These are phyloP conservation scores for Hypseocharis bilobata DNA, from an alignment of 441 rosid species.

Conservation along the genomic window DNA sequence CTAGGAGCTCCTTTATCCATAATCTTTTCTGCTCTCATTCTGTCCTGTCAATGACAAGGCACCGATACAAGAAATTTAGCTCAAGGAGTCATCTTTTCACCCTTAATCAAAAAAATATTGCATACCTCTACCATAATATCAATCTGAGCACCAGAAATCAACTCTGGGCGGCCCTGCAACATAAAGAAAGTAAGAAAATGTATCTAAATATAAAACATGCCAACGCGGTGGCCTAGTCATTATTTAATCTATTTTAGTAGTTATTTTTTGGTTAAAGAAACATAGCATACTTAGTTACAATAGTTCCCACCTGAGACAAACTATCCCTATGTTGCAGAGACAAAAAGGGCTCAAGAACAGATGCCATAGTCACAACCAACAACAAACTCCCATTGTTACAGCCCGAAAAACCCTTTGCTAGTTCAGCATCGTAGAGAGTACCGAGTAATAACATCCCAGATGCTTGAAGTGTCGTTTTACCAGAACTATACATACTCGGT, in stretches of 20 bases:
- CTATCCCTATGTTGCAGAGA: conserved; percentile 34
- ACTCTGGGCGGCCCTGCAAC: conserved; percentile 52
- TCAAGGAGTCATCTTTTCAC: conserved; percentile 21
- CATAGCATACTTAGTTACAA: background rate
- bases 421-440: conserved; percentile 31
- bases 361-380: conserved; percentile 72
- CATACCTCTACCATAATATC: conserved; percentile 73
- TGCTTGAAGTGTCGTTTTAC: conserved; percentile 71
- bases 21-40: conserved; percentile 17
- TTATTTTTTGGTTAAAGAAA: too few relatives aligned
- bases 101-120: conserved; percentile 7
- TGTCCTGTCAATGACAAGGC: conserved; percentile 36
- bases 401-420: conserved; percentile 27
- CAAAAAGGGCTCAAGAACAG: conserved; percentile 75
- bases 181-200: conserved; percentile 15
- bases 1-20: conserved; percentile 31
- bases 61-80: too few relatives aligned
- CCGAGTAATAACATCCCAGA: conserved; percentile 70
- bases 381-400: conserved; percentile 27
- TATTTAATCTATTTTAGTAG: too few relatives aligned
- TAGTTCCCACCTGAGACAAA: conserved; percentile 43
- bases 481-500: conserved; percentile 45
- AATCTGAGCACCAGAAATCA: conserved; percentile 64
- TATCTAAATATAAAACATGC: too few relatives aligned
- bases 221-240: too few relatives aligned